Evolutionary conservation across 2,329 filamentous ascomycete genomes (phyloP).

Genomic region (Penicillium sp.): DNA sequence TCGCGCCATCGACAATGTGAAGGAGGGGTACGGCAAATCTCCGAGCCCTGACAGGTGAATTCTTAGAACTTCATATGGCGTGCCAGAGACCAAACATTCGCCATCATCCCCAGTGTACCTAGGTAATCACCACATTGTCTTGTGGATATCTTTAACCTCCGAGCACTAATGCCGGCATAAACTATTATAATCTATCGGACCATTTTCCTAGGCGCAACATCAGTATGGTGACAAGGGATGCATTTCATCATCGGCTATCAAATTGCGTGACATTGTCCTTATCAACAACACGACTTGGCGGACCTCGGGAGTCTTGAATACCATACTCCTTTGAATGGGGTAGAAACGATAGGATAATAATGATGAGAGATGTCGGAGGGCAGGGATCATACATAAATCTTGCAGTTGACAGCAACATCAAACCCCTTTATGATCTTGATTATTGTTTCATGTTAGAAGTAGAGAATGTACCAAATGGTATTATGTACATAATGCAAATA

Average conservation of each 20-base stretch:
- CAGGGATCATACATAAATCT: neutral
- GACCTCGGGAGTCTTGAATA: neutral
- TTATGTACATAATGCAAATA: slow-evolving; percentile 17
- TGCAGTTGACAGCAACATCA: neutral
- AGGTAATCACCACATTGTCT: slow-evolving; percentile 7
- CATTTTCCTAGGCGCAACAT: neutral
- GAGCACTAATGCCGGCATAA: neutral
- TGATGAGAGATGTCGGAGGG: neutral
- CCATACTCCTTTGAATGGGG: neutral
- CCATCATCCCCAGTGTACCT: slow-evolving; percentile 18
- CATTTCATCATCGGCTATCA: slow-evolving; percentile 14
- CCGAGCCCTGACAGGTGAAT: neutral
- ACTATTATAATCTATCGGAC: neutral
- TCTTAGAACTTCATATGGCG: neutral
- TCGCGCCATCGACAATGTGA: slow-evolving; percentile 11
- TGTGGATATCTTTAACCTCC: neutral
- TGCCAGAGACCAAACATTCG: slow-evolving; percentile 15
- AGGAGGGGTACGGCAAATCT: neutral
- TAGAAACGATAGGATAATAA: neutral
- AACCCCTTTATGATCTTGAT: neutral
- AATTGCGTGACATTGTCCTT: slow-evolving; percentile 16
- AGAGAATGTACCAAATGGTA: slow-evolving; percentile 12
- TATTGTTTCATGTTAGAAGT: neutral
- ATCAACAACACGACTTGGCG: neutral
- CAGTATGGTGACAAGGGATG: neutral